Conservation (phyloP, 306 rosid species). For the Prunus persica region Prunus_persica_NCBIv2 NC_034012.1:15073001-15073500, state of each 20-base stretch:
- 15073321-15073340: not conserved
- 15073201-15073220: not conserved
- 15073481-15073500: not conserved
- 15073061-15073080: not conserved
- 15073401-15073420: not conserved
- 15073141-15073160: not conserved
- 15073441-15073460: not conserved
- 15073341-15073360: not conserved
- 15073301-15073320: not conserved
- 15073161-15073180: not conserved
- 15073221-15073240: too few relatives aligned
- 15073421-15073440: not conserved
- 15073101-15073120: not conserved
- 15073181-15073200: too few relatives aligned
- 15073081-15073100: not conserved
- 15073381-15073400: not conserved
- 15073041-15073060: not conserved
- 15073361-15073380: not conserved
- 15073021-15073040: not conserved
- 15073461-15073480: too few relatives aligned
- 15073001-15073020: rapidly evolving
- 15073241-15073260: not conserved
- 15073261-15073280: not conserved
- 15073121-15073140: not conserved
- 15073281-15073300: not conserved